A percentile compares a stretch with the other conserved stretches of the same genome.
These are phyloP conservation scores for Haematococcus lacustris DNA, from an alignment of 139 green algal genomes.

Conservation along the genomic window DNA sequence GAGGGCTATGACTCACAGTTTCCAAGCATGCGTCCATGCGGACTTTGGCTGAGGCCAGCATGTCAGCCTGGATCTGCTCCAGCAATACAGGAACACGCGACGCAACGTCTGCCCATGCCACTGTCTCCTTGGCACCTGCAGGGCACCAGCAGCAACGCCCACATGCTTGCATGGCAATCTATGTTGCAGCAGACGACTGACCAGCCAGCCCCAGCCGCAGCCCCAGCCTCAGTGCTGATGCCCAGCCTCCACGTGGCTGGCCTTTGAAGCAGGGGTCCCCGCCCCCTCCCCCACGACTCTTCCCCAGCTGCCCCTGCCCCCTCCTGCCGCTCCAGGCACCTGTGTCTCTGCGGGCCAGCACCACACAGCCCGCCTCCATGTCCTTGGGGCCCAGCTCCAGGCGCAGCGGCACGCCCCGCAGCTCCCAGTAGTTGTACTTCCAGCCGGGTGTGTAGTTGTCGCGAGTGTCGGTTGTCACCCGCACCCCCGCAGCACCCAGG, in stretches of 20 bases:
- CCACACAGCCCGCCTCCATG: conserved; percentile 71
- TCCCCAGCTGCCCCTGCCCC: too few species aligned
- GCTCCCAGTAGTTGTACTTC: conserved; percentile 99
- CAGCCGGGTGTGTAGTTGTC: conserved; percentile 92
- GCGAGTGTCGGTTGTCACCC: conserved; percentile 68
- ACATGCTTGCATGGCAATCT: too few species aligned
- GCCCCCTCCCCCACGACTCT: too few species aligned
- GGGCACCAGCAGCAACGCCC: background rate
- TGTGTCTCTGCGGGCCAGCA: conserved; percentile 87
- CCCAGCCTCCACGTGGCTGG: too few species aligned
- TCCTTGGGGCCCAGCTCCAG: conserved; percentile 92
- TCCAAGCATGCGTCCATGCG: conserved; percentile 59
- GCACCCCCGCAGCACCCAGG: conserved; percentile 54
- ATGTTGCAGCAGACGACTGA: too few species aligned
- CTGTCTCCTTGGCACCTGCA: conserved; percentile 72
- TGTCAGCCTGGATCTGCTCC: conserved; percentile 79
- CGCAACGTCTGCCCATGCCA: conserved; percentile 69
- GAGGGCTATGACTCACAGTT: conserved; percentile 11
- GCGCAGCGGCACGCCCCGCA: conserved; percentile 92
- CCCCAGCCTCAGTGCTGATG: too few species aligned
- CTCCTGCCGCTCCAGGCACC: too few species aligned
- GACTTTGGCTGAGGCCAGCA: conserved; percentile 57
- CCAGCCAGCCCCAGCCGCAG: too few species aligned
- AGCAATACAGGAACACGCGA: conserved; percentile 55
- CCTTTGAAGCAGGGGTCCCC: too few species aligned